Evolutionary conservation across 345 rosid genomes (phyloP).

Genomic region (Trapa bicornis): DNA sequence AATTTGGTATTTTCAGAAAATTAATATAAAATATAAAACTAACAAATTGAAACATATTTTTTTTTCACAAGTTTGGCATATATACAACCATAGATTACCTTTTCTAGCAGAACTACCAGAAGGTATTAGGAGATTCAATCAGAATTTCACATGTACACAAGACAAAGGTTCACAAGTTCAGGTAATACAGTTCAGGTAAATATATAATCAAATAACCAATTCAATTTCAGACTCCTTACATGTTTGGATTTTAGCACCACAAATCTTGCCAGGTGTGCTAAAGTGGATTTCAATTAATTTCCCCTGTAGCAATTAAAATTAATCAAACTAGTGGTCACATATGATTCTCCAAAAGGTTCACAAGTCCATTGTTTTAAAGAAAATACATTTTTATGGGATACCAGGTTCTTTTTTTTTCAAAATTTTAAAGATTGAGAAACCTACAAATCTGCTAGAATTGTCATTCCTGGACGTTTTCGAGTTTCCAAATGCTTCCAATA

Average conservation of each 20-base stretch:
- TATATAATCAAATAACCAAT: neutral
- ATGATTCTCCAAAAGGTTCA: neutral
- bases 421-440: conserved; percentile 14
- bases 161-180: conserved; percentile 15
- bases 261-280: conserved; percentile 61
- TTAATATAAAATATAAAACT: conserved; percentile 8
- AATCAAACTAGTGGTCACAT: neutral
- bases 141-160: conserved; percentile 6
- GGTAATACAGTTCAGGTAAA: conserved; percentile 11
- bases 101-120: conserved; percentile 68
- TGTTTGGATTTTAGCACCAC: conserved; percentile 76
- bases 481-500: conserved; percentile 97
- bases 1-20: conserved; percentile 20
- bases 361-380: neutral
- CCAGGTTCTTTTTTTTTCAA: neutral
- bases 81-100: conserved; percentile 39
- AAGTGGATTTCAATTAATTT: conserved; percentile 82
- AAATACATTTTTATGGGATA: neutral
- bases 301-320: conserved; percentile 36
- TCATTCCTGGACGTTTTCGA: conserved; percentile 83
- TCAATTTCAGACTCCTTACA: conserved; percentile 36
- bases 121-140: neutral
- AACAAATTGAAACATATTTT: conserved; percentile 5
- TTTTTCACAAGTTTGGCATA: neutral
- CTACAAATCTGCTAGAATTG: conserved; percentile 92